Evolutionary conservation across 2,329 filamentous ascomycete genomes (phyloP).

Genomic region (Fusarium staphyleae): DNA sequence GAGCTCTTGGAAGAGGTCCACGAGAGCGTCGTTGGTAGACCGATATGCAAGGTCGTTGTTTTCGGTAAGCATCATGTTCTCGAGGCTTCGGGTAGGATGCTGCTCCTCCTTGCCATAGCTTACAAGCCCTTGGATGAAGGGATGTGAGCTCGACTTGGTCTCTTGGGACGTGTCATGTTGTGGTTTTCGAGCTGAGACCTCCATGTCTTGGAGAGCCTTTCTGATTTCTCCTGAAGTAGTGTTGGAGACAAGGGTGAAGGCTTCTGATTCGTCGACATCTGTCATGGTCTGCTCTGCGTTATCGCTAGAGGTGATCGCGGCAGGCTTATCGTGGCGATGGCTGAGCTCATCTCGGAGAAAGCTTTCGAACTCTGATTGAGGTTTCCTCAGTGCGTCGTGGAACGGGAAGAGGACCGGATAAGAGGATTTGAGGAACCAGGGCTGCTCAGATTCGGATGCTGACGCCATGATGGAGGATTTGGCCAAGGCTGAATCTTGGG

Average conservation of each 20-base stretch:
- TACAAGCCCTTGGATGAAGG: slow-evolving; percentile 48
- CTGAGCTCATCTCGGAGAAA: slow-evolving; percentile 43
- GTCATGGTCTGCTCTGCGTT: slow-evolving; percentile 15
- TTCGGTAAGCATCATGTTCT: slow-evolving; percentile 59
- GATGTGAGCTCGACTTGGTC: slow-evolving; percentile 19
- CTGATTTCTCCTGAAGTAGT: slow-evolving; percentile 38
- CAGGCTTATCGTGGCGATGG: slow-evolving; percentile 15
- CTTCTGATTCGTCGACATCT: slow-evolving; percentile 31
- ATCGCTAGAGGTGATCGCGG: background rate
- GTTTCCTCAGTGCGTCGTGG: slow-evolving; percentile 45
- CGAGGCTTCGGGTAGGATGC: slow-evolving; percentile 27
- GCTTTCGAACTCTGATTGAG: slow-evolving; percentile 45
- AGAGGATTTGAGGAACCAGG: slow-evolving; percentile 51
- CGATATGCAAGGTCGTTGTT: slow-evolving; percentile 58
- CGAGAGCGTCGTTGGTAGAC: slow-evolving; percentile 54
- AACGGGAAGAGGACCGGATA: slow-evolving; percentile 50
- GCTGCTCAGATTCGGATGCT: slow-evolving; percentile 28
- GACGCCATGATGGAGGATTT: slow-evolving; percentile 31
- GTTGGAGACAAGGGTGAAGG: slow-evolving; percentile 40
- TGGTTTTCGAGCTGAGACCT: slow-evolving; percentile 13
- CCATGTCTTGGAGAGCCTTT: slow-evolving; percentile 19
- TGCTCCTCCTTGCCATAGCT: slow-evolving; percentile 24
- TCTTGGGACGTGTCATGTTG: slow-evolving; percentile 2
- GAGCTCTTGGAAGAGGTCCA: slow-evolving; percentile 64
- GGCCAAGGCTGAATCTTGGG: background rate